These are phyloP conservation scores for Botryotinia convoluta DNA, from an alignment of 2,329 filamentous ascomycete genomes.

Conservation along the genomic window DNA sequence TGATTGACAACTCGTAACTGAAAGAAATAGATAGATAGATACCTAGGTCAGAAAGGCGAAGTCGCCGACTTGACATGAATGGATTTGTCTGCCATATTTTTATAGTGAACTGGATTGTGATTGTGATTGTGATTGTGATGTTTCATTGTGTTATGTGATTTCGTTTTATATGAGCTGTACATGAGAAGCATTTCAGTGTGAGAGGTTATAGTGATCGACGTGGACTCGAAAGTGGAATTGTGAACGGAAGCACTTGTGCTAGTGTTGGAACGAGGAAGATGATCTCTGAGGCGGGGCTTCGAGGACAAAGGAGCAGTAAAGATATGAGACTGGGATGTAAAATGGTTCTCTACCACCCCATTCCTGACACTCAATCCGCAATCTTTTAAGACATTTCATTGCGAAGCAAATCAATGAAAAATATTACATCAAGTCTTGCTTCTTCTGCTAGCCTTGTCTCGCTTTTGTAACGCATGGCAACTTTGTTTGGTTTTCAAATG, in stretches of 20 bases:
- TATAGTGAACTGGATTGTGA: neutral
- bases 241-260: neutral
- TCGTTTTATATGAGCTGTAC: neutral
- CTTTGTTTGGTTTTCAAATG: no score
- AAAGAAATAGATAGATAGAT: constrained; percentile 16
- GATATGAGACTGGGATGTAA: neutral
- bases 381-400: no score
- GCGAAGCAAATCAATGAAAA: no score
- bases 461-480: no score
- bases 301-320: neutral
- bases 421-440: no score
- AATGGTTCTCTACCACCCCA: neutral
- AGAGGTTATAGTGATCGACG: neutral
- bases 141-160: neutral
- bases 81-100: constrained; percentile 11
- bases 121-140: neutral
- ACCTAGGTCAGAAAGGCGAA: constrained; percentile 16
- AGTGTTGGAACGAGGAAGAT: neutral
- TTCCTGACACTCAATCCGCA: no score
- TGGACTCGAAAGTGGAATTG: neutral
- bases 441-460: no score
- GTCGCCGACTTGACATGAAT: constrained; percentile 17
- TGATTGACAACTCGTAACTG: neutral
- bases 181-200: neutral
- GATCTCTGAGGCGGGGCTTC: neutral